Base-by-base conservation (phyloP, 371 early-diverging fungal genomes). In the Dentiscutata heterogama region DNA sequence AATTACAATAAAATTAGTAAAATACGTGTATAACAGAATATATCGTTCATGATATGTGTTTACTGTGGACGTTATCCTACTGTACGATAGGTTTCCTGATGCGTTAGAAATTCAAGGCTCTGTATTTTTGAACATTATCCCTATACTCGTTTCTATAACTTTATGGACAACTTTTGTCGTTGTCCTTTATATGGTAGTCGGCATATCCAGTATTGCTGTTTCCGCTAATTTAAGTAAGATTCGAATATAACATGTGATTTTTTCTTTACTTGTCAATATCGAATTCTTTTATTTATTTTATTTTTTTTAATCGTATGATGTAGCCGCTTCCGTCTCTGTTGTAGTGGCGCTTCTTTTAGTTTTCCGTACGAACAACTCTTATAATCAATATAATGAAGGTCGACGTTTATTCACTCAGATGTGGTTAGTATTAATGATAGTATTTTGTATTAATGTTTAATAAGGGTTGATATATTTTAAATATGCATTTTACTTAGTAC, bases 361-460 rank as follows among this genome's bases (percentile, higher is more conserved):
- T 53, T 95, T 95, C 86, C 89, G 95, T 78, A 95, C 94, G 82
- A 95, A 95, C 86, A 93, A 94, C 1, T 89, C 94, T 0, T 95
- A 95, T 84, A 93, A 93, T 35, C 88, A 95, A 22, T 95, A 91
- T 86, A 80, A 83, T 67, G 83, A 83, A 80, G 83, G 83, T 31
- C 13, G 83, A 50, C 46, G 65, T 22, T 54, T 80, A 53, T 72
- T 78, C 61, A 72, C 56, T 18, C 25, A 8, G 11, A 60, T 82
- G 63, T 78, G 68, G 76, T 67, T 50, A 16, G 25, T 71, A 29
- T 46, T 10, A 46, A 10, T 46, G 1, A 11, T 46, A 11, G 7
- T 10, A 46, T 35, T 46, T 46, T 46, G 7, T 46, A 46, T 46
- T 46, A 46, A 46, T 11, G 46, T 11, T 46, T 8, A 7, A 46